Conservation (phyloP, 208 protist species). For the Leishmania major region DNA sequence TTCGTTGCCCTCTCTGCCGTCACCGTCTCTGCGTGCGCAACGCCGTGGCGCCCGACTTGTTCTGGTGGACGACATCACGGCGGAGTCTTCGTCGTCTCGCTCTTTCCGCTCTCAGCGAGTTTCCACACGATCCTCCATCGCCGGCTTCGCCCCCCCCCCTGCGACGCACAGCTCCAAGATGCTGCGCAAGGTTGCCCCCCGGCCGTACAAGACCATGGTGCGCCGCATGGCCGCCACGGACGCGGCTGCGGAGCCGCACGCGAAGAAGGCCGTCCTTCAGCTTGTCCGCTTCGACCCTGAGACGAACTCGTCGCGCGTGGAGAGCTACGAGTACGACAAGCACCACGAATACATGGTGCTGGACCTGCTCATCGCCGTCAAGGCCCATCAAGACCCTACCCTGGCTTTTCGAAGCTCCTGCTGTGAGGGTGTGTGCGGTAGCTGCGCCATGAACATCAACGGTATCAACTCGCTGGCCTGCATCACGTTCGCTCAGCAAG, state of each 20-base stretch:
- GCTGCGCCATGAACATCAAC: slow-evolving; percentile 95
- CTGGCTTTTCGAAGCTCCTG: slow-evolving; percentile 91
- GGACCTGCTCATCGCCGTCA: slow-evolving; percentile 89
- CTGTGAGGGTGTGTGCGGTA: slow-evolving; percentile 93
- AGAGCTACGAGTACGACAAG: slow-evolving; percentile 92
- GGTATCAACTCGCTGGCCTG: slow-evolving; percentile 93
- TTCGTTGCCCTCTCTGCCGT: neutral
- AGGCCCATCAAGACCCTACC: slow-evolving; percentile 92
- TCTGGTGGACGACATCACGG: neutral
- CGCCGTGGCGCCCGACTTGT: neutral
- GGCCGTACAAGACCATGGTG: slow-evolving; percentile 84
- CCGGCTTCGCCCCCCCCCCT: neutral
- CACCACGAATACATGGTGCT: slow-evolving; percentile 94
- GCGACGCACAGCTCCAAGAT: slow-evolving; percentile 27
- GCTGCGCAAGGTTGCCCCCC: slow-evolving; percentile 70
- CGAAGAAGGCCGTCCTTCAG: slow-evolving; percentile 77
- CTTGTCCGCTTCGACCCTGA: slow-evolving; percentile 88
- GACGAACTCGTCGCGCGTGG: slow-evolving; percentile 82
- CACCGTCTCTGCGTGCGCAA: neutral
- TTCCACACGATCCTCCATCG: neutral
- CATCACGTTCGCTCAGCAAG: slow-evolving; percentile 84
- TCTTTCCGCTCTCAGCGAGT: neutral
- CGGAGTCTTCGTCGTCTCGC: neutral
- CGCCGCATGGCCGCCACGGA: slow-evolving; percentile 65
- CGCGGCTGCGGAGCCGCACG: slow-evolving; percentile 35